Conservation (phyloP, 805 yeast species). For the Sugiyamaella boreocaroliniensis region DNA sequence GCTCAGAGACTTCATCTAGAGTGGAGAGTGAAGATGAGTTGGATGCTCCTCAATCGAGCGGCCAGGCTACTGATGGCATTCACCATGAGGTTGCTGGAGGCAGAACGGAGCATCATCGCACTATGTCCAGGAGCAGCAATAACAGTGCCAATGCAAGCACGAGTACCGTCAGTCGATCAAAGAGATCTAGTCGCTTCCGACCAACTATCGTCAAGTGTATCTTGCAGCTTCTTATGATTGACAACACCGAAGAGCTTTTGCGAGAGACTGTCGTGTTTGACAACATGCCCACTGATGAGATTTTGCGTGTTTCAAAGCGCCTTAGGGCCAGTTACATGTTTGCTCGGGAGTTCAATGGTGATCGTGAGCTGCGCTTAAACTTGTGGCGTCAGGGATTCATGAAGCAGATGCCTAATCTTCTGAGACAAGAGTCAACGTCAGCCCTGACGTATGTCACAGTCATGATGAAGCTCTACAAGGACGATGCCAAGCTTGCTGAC, state of each 20-base stretch:
- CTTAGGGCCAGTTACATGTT: slow-evolving; percentile 69
- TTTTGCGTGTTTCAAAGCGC: slow-evolving; percentile 52
- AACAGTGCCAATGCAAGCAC: neutral
- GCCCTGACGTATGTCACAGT: slow-evolving; percentile 81
- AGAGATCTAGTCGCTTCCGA: slow-evolving; percentile 47
- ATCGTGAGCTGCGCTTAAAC: slow-evolving; percentile 79
- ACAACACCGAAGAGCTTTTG: slow-evolving; percentile 72
- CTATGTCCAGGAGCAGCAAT: neutral
- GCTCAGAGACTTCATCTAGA: neutral
- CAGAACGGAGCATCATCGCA: slow-evolving; percentile 1
- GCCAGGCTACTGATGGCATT: slow-evolving; percentile 10
- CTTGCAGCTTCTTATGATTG: slow-evolving; percentile 81
- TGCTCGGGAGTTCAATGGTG: slow-evolving; percentile 81
- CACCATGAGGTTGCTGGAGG: slow-evolving; percentile 10
- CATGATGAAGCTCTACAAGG: slow-evolving; percentile 72
- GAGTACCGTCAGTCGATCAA: slow-evolving; percentile 9
- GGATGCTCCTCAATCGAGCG: neutral
- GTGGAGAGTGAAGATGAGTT: neutral
- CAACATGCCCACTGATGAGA: slow-evolving; percentile 57
- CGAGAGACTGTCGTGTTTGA: slow-evolving; percentile 55
- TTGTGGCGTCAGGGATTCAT: slow-evolving; percentile 89
- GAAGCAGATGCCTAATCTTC: slow-evolving; percentile 82
- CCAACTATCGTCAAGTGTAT: slow-evolving; percentile 89
- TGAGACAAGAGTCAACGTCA: slow-evolving; percentile 86
- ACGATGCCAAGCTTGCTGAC: slow-evolving; percentile 36